These are phyloP conservation scores for Rhodotorula mucilaginosa DNA, from an alignment of 1,284 basidiomycete species.

Conservation along the genomic window DNA sequence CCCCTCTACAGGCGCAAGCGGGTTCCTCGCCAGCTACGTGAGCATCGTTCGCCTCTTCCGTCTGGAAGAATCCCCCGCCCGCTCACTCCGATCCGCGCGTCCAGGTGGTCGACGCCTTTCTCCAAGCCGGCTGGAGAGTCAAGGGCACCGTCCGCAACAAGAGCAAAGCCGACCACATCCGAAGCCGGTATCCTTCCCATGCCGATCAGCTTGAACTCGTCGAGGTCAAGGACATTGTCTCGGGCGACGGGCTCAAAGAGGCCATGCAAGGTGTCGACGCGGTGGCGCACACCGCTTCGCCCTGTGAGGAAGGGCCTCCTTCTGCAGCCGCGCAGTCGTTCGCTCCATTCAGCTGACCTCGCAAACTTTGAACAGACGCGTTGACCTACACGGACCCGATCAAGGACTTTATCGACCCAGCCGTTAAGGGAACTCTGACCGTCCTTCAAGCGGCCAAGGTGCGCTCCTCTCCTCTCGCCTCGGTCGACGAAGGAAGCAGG, in stretches of 20 bases:
- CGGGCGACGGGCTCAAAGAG: conserved; percentile 44
- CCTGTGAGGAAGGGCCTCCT: conserved; percentile 15
- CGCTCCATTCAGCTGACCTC: conserved; percentile 10
- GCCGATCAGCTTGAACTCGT: conserved; percentile 33
- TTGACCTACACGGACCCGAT: conserved; percentile 46
- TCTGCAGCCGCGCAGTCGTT: conserved; percentile 36
- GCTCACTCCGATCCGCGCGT: background rate
- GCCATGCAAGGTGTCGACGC: conserved; percentile 45
- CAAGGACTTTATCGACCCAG: conserved; percentile 48
- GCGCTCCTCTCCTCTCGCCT: background rate
- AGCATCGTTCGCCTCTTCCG: too few species aligned
- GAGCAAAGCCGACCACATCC: conserved; percentile 24
- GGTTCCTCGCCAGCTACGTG: conserved; percentile 32
- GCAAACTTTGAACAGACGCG: conserved; percentile 10
- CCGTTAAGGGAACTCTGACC: conserved; percentile 48
- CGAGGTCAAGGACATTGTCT: conserved; percentile 47
- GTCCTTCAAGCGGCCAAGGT: conserved; percentile 39
- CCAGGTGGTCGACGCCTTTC: conserved; percentile 32
- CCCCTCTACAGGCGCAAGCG: conserved; percentile 21
- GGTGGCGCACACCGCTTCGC: conserved; percentile 41
- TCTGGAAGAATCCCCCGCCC: too few species aligned
- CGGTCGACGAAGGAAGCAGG: too few species aligned
- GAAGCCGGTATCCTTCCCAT: conserved; percentile 23
- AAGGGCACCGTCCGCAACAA: conserved; percentile 36
- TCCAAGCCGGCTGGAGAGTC: conserved; percentile 37